These are phyloP conservation scores for Poteriospumella lacustris DNA, from an alignment of 108 stramenopile species.

Conservation along the genomic window DNA sequence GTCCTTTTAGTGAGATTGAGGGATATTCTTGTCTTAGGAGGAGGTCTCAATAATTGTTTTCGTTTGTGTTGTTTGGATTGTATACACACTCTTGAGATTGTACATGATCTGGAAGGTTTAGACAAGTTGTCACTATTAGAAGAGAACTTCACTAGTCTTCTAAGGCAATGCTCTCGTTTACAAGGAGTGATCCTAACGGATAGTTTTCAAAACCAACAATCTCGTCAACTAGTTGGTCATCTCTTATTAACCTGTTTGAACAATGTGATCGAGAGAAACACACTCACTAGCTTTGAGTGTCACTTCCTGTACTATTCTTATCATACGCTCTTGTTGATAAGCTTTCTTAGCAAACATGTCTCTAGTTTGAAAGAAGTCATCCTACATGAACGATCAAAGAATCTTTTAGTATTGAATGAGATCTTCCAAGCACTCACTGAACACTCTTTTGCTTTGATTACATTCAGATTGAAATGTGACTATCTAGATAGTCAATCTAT, in stretches of 20 bases:
- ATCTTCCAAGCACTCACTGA: conserved; percentile 7
- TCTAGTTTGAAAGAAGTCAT: conserved; percentile 8
- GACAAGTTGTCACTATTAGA: conserved; percentile 8
- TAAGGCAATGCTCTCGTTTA: conserved; percentile 7
- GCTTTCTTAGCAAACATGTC: conserved; percentile 3
- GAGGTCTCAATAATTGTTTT: conserved; percentile 8
- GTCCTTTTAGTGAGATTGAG: conserved; percentile 7
- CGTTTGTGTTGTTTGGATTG: conserved; percentile 7
- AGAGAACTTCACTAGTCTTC: conserved; percentile 7
- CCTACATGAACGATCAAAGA: conserved; percentile 7
- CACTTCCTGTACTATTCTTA: conserved; percentile 8
- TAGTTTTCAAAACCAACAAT: conserved; percentile 9
- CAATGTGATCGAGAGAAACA: conserved; percentile 7
- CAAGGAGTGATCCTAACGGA: conserved; percentile 6
- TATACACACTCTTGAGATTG: conserved; percentile 8
- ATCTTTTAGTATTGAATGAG: conserved; percentile 3
- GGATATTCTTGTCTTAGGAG: conserved; percentile 7
- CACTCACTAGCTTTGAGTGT: conserved; percentile 7
- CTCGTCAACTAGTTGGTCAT: conserved; percentile 7
- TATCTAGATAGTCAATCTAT: conserved; percentile 9
- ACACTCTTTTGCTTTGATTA: conserved; percentile 8
- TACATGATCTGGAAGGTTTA: conserved; percentile 8
- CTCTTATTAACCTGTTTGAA: conserved; percentile 8
- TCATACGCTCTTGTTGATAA: conserved; percentile 8
- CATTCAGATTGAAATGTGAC: conserved; percentile 8